Evolutionary conservation across 2,329 filamentous ascomycete genomes (phyloP).

Genomic region (Sclerotinia glacialis): DNA sequence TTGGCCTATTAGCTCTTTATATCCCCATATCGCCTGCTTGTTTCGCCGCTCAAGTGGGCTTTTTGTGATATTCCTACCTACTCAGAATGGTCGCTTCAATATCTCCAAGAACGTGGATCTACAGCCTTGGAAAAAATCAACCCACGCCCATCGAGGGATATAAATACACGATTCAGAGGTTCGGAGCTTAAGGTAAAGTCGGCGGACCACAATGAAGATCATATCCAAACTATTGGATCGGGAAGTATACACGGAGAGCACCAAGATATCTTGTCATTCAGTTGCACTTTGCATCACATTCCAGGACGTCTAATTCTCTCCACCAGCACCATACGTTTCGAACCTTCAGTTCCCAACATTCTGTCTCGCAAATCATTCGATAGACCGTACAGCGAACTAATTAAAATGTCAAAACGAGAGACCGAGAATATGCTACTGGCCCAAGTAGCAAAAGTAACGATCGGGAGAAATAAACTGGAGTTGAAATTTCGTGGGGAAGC

Average conservation of each 20-base stretch:
- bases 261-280: conserved; percentile 26
- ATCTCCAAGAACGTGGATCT: conserved; percentile 28
- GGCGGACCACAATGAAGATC: neutral
- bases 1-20: conserved; percentile 40
- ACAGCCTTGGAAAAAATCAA: conserved; percentile 19
- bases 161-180: neutral
- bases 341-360: conserved; percentile 6
- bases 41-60: conserved; percentile 39
- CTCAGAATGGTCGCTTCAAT: conserved; percentile 41
- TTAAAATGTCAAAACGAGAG: conserved; percentile 31
- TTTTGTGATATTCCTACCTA: conserved; percentile 43
- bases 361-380: conserved; percentile 21
- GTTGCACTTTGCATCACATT: conserved; percentile 24
- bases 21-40: conserved; percentile 41
- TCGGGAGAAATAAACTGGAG: conserved; percentile 27
- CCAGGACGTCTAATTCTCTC: conserved; percentile 29
- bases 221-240: neutral
- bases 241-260: neutral
- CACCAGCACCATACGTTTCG: conserved; percentile 23
- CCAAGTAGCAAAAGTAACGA: conserved; percentile 25
- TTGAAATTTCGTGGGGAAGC: conserved; percentile 24
- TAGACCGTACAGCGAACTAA: conserved; percentile 22
- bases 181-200: neutral
- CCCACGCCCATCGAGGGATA: neutral
- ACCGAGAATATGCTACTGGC: conserved; percentile 20